Percentiles rank a stretch among this genome's conserved stretches.
Evolutionary conservation across 2,329 filamentous ascomycete species (phyloP).

Genomic region (Pyricularia grisea): DNA sequence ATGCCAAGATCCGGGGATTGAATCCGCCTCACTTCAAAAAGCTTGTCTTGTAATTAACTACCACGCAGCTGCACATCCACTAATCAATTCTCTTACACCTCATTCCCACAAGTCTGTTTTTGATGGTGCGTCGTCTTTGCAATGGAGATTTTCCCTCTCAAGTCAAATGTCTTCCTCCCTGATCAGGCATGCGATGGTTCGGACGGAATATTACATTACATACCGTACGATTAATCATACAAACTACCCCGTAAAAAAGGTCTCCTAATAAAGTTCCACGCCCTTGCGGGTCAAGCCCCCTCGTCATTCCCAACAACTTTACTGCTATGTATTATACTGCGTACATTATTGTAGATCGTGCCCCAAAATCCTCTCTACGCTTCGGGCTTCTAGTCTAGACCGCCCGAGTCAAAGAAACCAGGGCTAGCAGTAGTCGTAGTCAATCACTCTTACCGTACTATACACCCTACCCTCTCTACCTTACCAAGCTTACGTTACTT

Average conservation of each 20-base stretch:
- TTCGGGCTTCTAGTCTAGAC: neutral
- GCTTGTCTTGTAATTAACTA: neutral
- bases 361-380: neutral
- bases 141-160: neutral
- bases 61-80: neutral
- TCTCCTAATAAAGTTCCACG: neutral
- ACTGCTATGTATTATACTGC: no score
- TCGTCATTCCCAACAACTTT: neutral
- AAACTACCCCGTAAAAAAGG: neutral
- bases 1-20: neutral
- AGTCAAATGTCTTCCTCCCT: neutral
- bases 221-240: neutral
- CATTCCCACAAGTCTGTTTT: neutral
- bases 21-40: neutral
- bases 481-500: neutral
- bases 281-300: neutral
- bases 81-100: neutral
- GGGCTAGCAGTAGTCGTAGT: neutral
- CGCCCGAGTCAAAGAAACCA: neutral
- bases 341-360: neutral
- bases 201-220: neutral
- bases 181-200: neutral
- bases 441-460: neutral
- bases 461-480: no score
- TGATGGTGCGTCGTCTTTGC: neutral